Conservation (phyloP, 495 filamentous ascomycete species). For the Tuber indicum region DNA sequence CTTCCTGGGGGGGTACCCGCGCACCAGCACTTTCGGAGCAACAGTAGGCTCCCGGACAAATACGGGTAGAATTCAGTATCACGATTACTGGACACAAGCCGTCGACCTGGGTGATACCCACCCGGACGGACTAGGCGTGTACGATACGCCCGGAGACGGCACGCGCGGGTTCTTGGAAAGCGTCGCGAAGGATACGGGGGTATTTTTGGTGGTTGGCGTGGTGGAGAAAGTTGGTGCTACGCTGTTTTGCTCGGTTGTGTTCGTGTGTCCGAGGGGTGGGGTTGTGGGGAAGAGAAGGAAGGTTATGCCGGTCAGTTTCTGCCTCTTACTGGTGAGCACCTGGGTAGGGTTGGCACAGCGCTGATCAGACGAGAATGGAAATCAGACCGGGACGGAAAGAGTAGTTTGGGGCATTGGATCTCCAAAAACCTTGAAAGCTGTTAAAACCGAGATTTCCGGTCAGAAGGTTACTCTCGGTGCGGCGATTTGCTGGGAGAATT, state of each 20-base stretch:
- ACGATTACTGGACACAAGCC: conserved; percentile 68
- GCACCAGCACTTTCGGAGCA: conserved; percentile 70
- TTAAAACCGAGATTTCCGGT: conserved; percentile 72
- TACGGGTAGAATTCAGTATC: conserved; percentile 73
- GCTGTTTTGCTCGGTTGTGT: conserved; percentile 77
- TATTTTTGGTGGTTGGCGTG: conserved; percentile 72
- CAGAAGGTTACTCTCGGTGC: conserved; percentile 70
- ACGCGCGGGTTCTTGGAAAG: conserved; percentile 73
- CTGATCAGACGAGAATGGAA: not conserved
- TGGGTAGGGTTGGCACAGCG: not conserved
- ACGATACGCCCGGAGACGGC: conserved; percentile 59
- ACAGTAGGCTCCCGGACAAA: conserved; percentile 61
- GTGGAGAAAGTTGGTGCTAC: conserved; percentile 76
- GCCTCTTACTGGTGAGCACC: not conserved
- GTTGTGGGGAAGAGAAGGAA: conserved; percentile 82
- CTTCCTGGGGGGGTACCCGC: conserved; percentile 87
- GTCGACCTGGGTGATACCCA: conserved; percentile 78
- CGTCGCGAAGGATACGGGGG: conserved; percentile 64
- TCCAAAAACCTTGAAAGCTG: conserved; percentile 68
- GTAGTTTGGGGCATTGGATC: conserved; percentile 87
- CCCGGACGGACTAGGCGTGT: conserved; percentile 42
- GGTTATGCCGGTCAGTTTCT: conserved; percentile 68
- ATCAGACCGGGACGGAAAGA: conserved; percentile 68
- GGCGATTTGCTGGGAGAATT: conserved; percentile 97
- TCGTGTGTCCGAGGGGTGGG: conserved; percentile 68